Conservation (phyloP, 164 flowering plant species). For the Brasenia schreberi region DNA sequence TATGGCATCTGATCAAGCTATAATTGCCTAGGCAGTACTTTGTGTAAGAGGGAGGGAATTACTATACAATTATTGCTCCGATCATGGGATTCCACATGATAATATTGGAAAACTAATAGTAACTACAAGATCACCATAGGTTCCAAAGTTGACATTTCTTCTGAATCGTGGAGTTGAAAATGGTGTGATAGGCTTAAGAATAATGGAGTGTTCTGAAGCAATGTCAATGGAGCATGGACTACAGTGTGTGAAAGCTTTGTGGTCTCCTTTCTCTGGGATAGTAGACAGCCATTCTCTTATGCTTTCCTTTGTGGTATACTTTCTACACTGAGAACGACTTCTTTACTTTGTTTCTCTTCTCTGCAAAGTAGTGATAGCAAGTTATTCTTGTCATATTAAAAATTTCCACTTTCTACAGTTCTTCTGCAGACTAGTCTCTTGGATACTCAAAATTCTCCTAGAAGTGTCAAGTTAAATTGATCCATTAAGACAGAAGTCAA, state of each 20-base stretch:
- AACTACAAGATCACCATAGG: constrained; percentile 48
- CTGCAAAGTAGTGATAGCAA: neutral
- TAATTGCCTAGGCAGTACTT: constrained; percentile 34
- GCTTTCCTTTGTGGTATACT: constrained; percentile 67
- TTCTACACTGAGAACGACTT: neutral
- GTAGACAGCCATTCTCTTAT: constrained; percentile 72
- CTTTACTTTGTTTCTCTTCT: neutral
- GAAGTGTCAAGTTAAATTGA: too few relatives aligned
- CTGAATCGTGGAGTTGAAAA: constrained; percentile 42
- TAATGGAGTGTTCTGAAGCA: constrained; percentile 72
- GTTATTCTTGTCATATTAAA: neutral
- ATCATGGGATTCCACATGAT: constrained; percentile 54
- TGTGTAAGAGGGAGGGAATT: constrained; percentile 70
- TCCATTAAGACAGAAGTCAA: too few relatives aligned
- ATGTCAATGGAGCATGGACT: constrained; percentile 63
- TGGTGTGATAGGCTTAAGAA: constrained; percentile 62
- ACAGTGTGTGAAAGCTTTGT: constrained; percentile 61
- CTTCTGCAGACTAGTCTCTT: neutral
- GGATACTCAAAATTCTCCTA: too few relatives aligned
- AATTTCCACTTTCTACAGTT: neutral
- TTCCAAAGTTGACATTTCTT: constrained; percentile 43
- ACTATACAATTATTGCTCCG: constrained; percentile 55
- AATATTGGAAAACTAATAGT: constrained; percentile 84
- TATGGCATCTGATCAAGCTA: neutral
- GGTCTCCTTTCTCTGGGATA: constrained; percentile 71